Evolutionary conservation across 192 early-diverging fungal genomes (phyloP).

Genomic region (Umbelopsis sp.): DNA sequence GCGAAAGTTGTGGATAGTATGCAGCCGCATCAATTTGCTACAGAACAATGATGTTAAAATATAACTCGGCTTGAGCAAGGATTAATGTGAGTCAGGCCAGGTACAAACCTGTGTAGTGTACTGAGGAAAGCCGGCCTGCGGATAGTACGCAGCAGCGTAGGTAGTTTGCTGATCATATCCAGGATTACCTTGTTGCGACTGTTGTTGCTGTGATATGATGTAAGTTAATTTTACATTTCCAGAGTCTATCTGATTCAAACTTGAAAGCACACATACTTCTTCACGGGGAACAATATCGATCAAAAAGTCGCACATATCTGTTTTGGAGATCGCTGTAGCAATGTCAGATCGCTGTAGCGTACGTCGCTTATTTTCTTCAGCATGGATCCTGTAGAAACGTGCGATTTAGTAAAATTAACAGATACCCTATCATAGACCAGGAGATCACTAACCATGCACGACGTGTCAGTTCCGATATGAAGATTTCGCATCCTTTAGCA

Average conservation of each 20-base stretch:
- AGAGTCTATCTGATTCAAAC: background rate
- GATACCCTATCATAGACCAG: background rate
- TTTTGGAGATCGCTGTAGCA: slow-evolving; percentile 81
- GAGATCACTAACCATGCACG: slow-evolving; percentile 65
- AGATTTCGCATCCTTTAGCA: slow-evolving; percentile 97
- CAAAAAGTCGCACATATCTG: slow-evolving; percentile 96
- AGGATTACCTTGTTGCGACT: slow-evolving; percentile 16
- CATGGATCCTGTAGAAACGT: slow-evolving; percentile 67
- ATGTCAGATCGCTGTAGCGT: slow-evolving; percentile 93
- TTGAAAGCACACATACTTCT: slow-evolving; percentile 40
- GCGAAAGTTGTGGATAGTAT: slow-evolving; percentile 38
- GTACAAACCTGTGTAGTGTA: slow-evolving; percentile 19
- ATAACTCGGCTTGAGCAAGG: background rate
- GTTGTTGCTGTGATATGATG: background rate
- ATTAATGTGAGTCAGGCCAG: background rate
- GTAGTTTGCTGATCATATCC: slow-evolving; percentile 33
- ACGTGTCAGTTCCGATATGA: slow-evolving; percentile 87
- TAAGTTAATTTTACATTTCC: background rate
- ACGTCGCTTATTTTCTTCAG: slow-evolving; percentile 96
- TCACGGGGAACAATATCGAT: slow-evolving; percentile 97
- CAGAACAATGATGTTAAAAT: background rate
- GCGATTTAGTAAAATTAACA: background rate
- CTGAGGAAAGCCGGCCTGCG: slow-evolving; percentile 15
- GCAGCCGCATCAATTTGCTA: slow-evolving; percentile 34
- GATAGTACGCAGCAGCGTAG: slow-evolving; percentile 31